These are phyloP conservation scores for Cladophialophora exuberans DNA, from an alignment of 2,329 filamentous ascomycete species.

Conservation along the genomic window DNA sequence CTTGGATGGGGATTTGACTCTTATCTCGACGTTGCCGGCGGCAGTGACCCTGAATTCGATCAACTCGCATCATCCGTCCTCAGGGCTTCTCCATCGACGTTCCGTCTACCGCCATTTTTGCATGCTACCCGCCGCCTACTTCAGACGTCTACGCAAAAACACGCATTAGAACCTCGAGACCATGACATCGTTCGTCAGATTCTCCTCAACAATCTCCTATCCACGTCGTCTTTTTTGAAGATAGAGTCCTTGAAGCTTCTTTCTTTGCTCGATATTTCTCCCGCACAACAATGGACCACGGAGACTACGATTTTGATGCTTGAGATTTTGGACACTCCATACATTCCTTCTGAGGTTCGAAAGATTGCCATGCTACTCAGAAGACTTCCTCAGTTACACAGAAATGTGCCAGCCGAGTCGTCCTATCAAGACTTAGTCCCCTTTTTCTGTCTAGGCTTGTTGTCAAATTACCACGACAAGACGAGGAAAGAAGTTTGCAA, in stretches of 20 bases:
- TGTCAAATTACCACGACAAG: conserved; percentile 82
- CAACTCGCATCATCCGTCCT: conserved; percentile 2
- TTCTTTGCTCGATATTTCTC: conserved; percentile 58
- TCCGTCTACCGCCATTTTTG: conserved; percentile 66
- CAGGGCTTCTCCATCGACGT: conserved; percentile 9
- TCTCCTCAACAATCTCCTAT: conserved; percentile 73
- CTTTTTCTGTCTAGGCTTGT: conserved; percentile 82
- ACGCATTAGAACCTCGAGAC: conserved; percentile 61
- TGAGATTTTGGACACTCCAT: conserved; percentile 75
- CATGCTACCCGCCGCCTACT: conserved; percentile 49
- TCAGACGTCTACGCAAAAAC: conserved; percentile 41
- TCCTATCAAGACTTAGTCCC: conserved; percentile 76
- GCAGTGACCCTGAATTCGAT: not conserved
- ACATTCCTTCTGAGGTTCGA: conserved; percentile 76
- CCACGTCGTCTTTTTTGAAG: conserved; percentile 74
- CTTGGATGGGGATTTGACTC: conserved; percentile 27
- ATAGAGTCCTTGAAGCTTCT: conserved; percentile 74
- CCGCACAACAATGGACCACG: conserved; percentile 47
- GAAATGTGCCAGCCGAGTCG: conserved; percentile 59
- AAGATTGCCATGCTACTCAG: conserved; percentile 83
- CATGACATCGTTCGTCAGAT: conserved; percentile 57
- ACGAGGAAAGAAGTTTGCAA: conserved; percentile 84
- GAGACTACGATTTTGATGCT: conserved; percentile 68
- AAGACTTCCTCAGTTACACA: conserved; percentile 70
- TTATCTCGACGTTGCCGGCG: conserved; percentile 15